Evolutionary conservation across 2,329 filamentous ascomycete species (phyloP).

Genomic region (Neofusicoccum umdonicola): DNA sequence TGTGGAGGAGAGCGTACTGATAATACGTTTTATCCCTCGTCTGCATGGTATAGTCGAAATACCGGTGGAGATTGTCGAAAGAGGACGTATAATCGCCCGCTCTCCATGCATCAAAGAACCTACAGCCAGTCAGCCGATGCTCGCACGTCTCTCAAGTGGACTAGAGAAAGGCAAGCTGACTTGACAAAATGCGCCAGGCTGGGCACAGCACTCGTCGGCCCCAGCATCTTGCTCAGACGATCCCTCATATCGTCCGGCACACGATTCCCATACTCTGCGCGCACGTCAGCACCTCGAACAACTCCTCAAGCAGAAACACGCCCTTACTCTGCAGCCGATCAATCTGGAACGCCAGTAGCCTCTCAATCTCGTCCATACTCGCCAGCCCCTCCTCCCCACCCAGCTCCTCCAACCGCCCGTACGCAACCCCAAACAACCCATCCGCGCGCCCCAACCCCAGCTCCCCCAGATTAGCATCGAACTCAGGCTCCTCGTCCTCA

Average conservation of each 20-base stretch:
- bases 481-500: slow-evolving; percentile 24
- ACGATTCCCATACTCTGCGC: slow-evolving; percentile 68
- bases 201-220: slow-evolving; percentile 65
- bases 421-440: slow-evolving; percentile 50
- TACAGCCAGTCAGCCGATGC: slow-evolving; percentile 33
- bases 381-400: slow-evolving; percentile 42
- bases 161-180: slow-evolving; percentile 37
- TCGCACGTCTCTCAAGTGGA: too few species aligned
- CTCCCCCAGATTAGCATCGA: slow-evolving; percentile 62
- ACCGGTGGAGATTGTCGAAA: slow-evolving; percentile 87
- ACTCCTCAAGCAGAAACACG: background rate
- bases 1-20: slow-evolving; percentile 90
- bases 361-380: slow-evolving; percentile 77
- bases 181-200: slow-evolving; percentile 74
- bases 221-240: slow-evolving; percentile 68
- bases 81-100: slow-evolving; percentile 86
- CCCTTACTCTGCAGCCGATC: slow-evolving; percentile 74
- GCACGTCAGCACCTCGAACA: background rate
- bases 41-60: slow-evolving; percentile 96
- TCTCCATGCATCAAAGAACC: slow-evolving; percentile 89
- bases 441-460: slow-evolving; percentile 55
- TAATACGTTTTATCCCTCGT: slow-evolving; percentile 81
- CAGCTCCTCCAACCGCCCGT: slow-evolving; percentile 42
- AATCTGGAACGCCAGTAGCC: slow-evolving; percentile 82
- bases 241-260: slow-evolving; percentile 71